Evolutionary conservation across 2,329 filamentous ascomycete genomes (phyloP), one percentile per base, ranked within the genome.

Genomic region (Botryosphaeria dothidea): DNA sequence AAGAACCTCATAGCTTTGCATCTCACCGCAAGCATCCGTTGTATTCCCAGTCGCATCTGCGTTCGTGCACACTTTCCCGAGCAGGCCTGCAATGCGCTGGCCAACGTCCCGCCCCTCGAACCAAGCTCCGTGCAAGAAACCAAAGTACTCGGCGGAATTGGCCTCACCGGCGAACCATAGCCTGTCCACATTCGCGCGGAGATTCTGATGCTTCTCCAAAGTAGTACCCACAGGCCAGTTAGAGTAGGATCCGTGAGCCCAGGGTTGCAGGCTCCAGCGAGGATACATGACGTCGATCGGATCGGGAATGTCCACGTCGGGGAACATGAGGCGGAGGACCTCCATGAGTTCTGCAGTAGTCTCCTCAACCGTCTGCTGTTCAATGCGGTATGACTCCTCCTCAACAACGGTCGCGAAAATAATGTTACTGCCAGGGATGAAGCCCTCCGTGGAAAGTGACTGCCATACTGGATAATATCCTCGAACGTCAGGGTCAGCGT

Each of bases 161-260:
- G 84, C 85, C 71, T 91, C 88, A 0, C 88, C 88, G 0, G 88
- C 87, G 67, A 89, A 91, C 78, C 83, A 90, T 3, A 91, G 72
- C 0, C 86, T 75, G 8, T 82, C 82, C 0, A 88, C 75, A 66
- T 89, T 90, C n/a, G 88, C 86, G 0, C 88, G 83, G 11, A 91
- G 78, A 68, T 91, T 90, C 71, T 90, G 85, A 68, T 91, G 88
- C 77, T 82, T 85, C 70, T 90, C 85, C 0, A 91, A 78, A 0
- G 85, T 88, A 48, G 86, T 86, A 0, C 85, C 85, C 0, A 83
- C 77, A 0, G 88, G 88, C 89, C 88, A 91, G 72, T 90, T 90
- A 41, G 85, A 88, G 75, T 89, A 91, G 23, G 84, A 87, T 3
- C 88, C 88, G 62, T 83, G 86, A 0, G 81, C 70, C 82, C 83